Conservation (phyloP, 106 monocot genomes). For the Alisma plantagoaquatica region DNA sequence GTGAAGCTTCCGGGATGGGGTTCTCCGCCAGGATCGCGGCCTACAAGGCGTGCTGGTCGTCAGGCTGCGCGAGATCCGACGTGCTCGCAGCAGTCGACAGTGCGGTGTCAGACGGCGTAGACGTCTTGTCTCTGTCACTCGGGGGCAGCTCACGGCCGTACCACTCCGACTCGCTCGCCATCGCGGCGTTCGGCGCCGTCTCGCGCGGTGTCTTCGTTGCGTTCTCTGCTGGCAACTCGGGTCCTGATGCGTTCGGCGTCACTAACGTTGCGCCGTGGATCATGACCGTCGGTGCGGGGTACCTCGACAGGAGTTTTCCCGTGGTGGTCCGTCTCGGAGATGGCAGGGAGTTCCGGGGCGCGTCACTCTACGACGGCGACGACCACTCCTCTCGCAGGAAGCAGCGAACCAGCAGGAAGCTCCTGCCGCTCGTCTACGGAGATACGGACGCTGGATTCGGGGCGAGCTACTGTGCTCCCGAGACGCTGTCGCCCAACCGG, state of each 20-base stretch:
- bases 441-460: not conserved
- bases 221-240: conserved; percentile 29
- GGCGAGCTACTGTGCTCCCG: conserved; percentile 9
- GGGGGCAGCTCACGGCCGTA: conserved; percentile 14
- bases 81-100: conserved; percentile 25
- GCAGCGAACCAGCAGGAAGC: conserved; percentile 8
- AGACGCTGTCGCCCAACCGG: conserved; percentile 7
- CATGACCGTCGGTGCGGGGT: conserved; percentile 30
- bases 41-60: conserved; percentile 33
- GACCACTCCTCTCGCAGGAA: no score
- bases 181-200: conserved; percentile 21
- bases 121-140: conserved; percentile 33
- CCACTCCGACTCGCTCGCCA: conserved; percentile 16
- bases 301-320: conserved; percentile 27
- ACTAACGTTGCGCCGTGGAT: conserved; percentile 39
- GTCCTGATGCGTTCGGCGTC: conserved; percentile 17
- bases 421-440: conserved; percentile 8
- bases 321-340: conserved; percentile 20
- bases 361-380: conserved; percentile 18
- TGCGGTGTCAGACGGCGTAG: conserved; percentile 24
- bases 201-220: conserved; percentile 25
- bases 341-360: conserved; percentile 14
- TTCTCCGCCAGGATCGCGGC: conserved; percentile 9
- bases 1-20: conserved; percentile 12
- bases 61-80: conserved; percentile 22